Base-by-base conservation (phyloP, 2,329 filamentous ascomycete species). In the Cladosporium oxysporum region DNA sequence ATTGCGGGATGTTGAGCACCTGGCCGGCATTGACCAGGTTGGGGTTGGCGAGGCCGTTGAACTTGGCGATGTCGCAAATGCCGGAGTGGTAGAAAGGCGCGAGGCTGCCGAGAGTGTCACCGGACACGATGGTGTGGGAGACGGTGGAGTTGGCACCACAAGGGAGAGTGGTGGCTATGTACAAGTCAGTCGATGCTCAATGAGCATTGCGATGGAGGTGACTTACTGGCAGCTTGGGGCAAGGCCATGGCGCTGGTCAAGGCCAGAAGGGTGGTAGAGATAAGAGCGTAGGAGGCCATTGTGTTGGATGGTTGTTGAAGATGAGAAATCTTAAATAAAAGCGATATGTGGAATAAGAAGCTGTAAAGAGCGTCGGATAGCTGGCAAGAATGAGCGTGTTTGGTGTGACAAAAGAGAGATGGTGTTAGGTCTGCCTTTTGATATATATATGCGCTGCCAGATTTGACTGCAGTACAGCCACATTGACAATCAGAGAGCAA, bases 21-120 rank as follows among this genome's bases (percentile, higher is more conserved):
- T 73, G 68, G 57, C 70, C 72, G 49, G 71, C 73, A 52, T 66
- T 55, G 60, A 78, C 76, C 29, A 72, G 68, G 61, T 77, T 78
- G 21, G 76, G 75, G 68, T 77, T 76, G 26, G 68, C 62, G 65
- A 79, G 71, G 52, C 71, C 71, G 70, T 76, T 73, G 47, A 57
- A 52, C 11, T 58, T 64, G 16, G 70, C 71, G 50, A 73, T 72
- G 65, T 73, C 69, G 69, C 72, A 73, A 53, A 72, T 69, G 29
- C 72, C 72, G n/a, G 69, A 69, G 35, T 66, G 68, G 68, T 59
- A 71, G 8, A 55, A 35, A 16, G 53, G n/a, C 26, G 69, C 67
- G 60, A 73, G 70, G 29, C n/a, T 64, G 31, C 53, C 66, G 61
- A 73, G 68, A 29, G 69, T 72, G 59, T 73, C 69, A 23, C 67